Base-by-base conservation (phyloP, 129 eudicot genomes). In the Flaveria trinervia region DNA sequence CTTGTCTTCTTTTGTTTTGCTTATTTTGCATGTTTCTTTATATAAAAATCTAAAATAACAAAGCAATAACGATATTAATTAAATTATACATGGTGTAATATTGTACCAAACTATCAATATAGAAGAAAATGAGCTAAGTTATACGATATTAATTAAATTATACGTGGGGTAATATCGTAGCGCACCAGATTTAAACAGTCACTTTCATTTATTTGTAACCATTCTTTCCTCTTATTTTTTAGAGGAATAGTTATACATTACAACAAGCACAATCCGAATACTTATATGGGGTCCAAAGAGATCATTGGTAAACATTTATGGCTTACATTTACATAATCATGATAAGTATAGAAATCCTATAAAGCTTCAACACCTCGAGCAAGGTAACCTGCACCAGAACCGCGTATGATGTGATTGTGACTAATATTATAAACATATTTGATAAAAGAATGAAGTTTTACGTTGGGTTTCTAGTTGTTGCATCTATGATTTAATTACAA, bases 311-410 rank as follows among this genome's bases (percentile, higher is more conserved):
- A 23, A 73, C 61, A 80, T 26, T 48, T 26, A 71, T 50, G 68
- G 65, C 81, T 54, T 68, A 57, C 83, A 71, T 61, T 48, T 71
- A 79, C 72, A 41, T 59, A 45, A 51, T 44, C 1, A 13, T 51
- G 67, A 77, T 54, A 55, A 33, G 56, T 41, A 44, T 26, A 56
- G 49, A 50, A 61, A 18, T 57, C 76, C 68, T 41, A 71, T 50
- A 73, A 39, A 54, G 61, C 79, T 73, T 67, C 75, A 66, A 59
- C 74, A 43, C 4, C 70, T 44, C 5, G 79, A 65, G 70, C 28
- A 55, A 43, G 74, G 83, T 22, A 73, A 66, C 70, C 83, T 80
- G 79, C 79, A 73, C 41, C 51, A 16, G 18, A 25, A 22, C 25
- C 36, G 14, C 3, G 15, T 56, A 3, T 55, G 17, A 77, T 50